These are phyloP conservation scores for Plantago ovata DNA, from an alignment of 257 asterid species.

Conservation along the genomic window DNA sequence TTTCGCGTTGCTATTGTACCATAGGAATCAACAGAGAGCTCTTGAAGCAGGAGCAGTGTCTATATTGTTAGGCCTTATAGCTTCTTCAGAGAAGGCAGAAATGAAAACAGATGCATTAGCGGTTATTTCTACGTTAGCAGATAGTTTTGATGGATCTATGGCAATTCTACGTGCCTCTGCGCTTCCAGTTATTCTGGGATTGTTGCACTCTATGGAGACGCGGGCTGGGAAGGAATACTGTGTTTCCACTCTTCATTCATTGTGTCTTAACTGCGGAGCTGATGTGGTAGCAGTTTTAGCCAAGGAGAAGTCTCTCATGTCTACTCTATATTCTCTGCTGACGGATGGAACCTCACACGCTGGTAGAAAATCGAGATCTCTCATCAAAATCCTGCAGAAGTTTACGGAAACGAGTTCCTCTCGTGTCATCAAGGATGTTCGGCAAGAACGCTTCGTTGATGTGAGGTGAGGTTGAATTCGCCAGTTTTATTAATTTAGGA, in stretches of 20 bases:
- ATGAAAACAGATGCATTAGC: constrained; percentile 50
- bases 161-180: constrained; percentile 35
- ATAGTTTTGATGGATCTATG: constrained; percentile 41
- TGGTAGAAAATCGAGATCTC: constrained; percentile 46
- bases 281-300: constrained; percentile 45
- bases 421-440: constrained; percentile 27
- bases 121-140: constrained; percentile 51
- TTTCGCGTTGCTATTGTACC: constrained; percentile 44
- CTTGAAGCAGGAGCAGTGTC: constrained; percentile 41
- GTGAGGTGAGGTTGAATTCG: constrained; percentile 30
- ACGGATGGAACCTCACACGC: constrained; percentile 60
- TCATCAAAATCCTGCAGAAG: constrained; percentile 55
- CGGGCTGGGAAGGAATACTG: constrained; percentile 59
- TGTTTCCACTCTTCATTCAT: constrained; percentile 46
- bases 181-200: constrained; percentile 21
- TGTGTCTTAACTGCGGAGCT: constrained; percentile 55
- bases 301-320: constrained; percentile 47
- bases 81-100: constrained; percentile 42
- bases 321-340: constrained; percentile 41
- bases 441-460: constrained; percentile 39
- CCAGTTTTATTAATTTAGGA: neutral
- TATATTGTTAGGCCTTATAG: constrained; percentile 29
- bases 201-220: constrained; percentile 29
- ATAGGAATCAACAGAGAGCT: constrained; percentile 38
- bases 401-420: constrained; percentile 44